phyloP scores from a whole-genome alignment of 164 flowering plant species.

The Stephania yunnanensis region DNA sequence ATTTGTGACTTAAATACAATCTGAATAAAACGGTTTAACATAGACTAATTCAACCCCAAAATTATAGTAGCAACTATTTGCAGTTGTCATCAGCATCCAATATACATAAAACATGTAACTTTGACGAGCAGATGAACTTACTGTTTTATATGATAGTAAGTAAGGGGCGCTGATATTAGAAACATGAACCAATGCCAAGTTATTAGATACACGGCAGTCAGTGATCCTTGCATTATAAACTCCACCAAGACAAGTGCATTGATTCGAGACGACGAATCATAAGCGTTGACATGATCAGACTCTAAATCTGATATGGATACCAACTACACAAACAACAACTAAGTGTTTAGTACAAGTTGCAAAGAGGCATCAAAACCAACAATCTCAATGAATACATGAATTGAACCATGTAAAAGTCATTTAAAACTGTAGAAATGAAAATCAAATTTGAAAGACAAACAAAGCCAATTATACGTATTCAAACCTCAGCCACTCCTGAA shows the following conservation, averaged over 20 bases:
- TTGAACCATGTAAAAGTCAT: background rate
- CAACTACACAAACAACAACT: slow-evolving; percentile 27
- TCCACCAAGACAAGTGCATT: slow-evolving; percentile 46
- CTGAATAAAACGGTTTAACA: background rate
- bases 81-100: background rate
- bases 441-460: background rate
- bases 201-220: slow-evolving; percentile 36
- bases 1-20: background rate
- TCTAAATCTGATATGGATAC: slow-evolving; percentile 54
- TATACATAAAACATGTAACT: background rate
- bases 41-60: background rate
- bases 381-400: background rate
- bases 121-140: slow-evolving; percentile 24
- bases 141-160: slow-evolving; percentile 43
- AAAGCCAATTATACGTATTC: background rate
- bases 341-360: background rate
- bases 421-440: background rate
- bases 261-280: slow-evolving; percentile 45
- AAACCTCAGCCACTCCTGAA: no score
- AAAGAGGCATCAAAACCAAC: background rate
- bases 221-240: slow-evolving; percentile 41
- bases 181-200: slow-evolving; percentile 70
- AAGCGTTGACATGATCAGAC: slow-evolving; percentile 47
- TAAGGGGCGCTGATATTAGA: slow-evolving; percentile 41
- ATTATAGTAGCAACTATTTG: background rate